phyloP scores from a whole-genome alignment of 768 basidiomycete species.

The Clitopilus passeckerianus region DNA sequence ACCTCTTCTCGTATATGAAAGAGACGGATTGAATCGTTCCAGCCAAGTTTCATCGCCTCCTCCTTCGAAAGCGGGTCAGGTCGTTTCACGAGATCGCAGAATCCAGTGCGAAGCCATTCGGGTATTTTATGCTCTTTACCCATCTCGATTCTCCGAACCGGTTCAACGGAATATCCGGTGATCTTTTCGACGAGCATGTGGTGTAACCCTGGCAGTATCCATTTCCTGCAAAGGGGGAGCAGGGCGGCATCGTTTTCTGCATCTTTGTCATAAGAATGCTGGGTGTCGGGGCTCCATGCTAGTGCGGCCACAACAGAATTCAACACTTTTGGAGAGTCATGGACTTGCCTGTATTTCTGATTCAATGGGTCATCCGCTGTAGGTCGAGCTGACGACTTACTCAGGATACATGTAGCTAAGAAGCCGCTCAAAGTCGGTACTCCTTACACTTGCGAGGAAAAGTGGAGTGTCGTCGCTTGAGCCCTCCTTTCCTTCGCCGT shows the following conservation, averaged over 20 bases:
- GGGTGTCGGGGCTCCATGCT: no score
- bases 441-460: constrained; percentile 6
- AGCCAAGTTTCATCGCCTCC: neutral
- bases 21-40: neutral
- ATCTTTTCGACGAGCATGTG: neutral
- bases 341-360: no score
- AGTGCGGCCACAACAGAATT: no score
- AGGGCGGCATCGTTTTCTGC: neutral
- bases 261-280: no score
- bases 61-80: neutral
- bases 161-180: neutral
- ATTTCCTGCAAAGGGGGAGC: neutral
- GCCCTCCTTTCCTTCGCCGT: constrained; percentile 3
- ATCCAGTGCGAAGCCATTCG: neutral
- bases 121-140: neutral
- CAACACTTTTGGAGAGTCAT: no score
- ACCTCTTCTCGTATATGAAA: neutral
- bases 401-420: constrained; percentile 11
- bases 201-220: neutral
- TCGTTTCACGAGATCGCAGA: neutral
- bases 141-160: neutral
- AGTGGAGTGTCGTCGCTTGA: constrained; percentile 6
- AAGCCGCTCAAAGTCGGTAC: constrained; percentile 10
- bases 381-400: no score
- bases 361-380: no score